Base-by-base conservation (phyloP, 768 basidiomycete species). In the Mrakia frigida region DNA sequence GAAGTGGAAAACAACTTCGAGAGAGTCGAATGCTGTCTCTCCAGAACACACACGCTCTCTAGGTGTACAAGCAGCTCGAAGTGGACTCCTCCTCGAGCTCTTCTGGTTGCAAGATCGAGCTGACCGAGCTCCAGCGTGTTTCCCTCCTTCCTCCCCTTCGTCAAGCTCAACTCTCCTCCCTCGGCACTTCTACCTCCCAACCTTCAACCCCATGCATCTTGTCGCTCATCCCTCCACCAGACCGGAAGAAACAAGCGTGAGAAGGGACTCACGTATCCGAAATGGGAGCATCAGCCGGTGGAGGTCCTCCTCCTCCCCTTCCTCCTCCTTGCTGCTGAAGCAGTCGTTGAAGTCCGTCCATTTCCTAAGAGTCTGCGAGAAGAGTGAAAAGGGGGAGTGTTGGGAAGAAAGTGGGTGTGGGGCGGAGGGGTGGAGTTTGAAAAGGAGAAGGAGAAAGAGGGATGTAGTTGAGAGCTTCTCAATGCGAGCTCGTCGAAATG, bases 261-360 rank as follows among this genome's bases (percentile, higher is more conserved):
- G 37, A 2, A 28, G 33, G 65, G 63, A 77, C 76, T 39, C 3
- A 77, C 76, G 70, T 77, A 53, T 77, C 76, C 16, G 63, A 53
- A n/a, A 77, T 71, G 4, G 43, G 70, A 39, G 71, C 70, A 43
- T 77, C 71, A 11, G 71, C 76, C 41, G 70, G 76, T 21, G 76
- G 76, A 60, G 68, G 68, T 39, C 65, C 74, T 39, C 71, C 70
- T 35, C 75, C 76, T 11, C 68, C 70, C 41, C 65, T n/a, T 46
- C 76, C 76, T n/a, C 71, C 71, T 28, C 59, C 76, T 11, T 60
- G 56, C 41, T 73, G 71, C 56, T 77, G 76, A 28, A 77, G 61
- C 10, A 77, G 63, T 67, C 76, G 70, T 23, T 71, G 56, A 43
- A 77, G 76, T 67, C 76, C 76, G 25, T 77, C 76, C 76, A 77